Percentiles rank a stretch among this genome's conserved stretches.
Evolutionary conservation across 2,329 filamentous ascomycete species (phyloP).

Genomic region (Curvularia sp.): DNA sequence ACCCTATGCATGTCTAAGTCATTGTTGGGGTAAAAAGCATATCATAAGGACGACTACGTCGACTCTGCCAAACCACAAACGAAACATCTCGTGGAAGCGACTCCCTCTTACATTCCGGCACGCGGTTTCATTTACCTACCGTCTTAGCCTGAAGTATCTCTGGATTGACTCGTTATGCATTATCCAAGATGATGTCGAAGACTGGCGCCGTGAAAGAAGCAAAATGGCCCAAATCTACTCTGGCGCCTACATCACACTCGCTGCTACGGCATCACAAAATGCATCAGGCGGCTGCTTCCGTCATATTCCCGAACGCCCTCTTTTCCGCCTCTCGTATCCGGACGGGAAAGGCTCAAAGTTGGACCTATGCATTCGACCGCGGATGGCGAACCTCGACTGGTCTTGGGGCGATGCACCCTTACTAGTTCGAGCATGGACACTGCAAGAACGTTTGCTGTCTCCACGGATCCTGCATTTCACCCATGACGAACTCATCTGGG

Average conservation of each 20-base stretch:
- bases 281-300: slow-evolving; percentile 12
- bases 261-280: slow-evolving; percentile 8
- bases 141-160: slow-evolving; percentile 23
- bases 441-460: slow-evolving; percentile 15
- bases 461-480: slow-evolving; percentile 6
- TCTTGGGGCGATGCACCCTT: background rate
- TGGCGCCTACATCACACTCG: slow-evolving; percentile 20
- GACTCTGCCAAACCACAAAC: background rate
- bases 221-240: slow-evolving; percentile 27
- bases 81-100: slow-evolving; percentile 10
- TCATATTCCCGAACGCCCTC: background rate
- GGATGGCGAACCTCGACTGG: background rate
- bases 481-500: slow-evolving; percentile 12
- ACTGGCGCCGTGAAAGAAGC: slow-evolving; percentile 28
- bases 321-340: background rate
- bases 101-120: slow-evolving; percentile 24
- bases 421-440: slow-evolving; percentile 7
- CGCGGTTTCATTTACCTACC: slow-evolving; percentile 16
- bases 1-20: slow-evolving; percentile 12
- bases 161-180: slow-evolving; percentile 31
- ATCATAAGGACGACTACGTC: background rate
- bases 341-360: background rate
- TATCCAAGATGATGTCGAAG: slow-evolving; percentile 23
- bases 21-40: slow-evolving; percentile 8
- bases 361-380: background rate